Percentiles rank a stretch among this genome's conserved stretches.
Evolutionary conservation across 2,329 filamentous ascomycete species (phyloP).

Genomic region (Lachnellula willkommii): DNA sequence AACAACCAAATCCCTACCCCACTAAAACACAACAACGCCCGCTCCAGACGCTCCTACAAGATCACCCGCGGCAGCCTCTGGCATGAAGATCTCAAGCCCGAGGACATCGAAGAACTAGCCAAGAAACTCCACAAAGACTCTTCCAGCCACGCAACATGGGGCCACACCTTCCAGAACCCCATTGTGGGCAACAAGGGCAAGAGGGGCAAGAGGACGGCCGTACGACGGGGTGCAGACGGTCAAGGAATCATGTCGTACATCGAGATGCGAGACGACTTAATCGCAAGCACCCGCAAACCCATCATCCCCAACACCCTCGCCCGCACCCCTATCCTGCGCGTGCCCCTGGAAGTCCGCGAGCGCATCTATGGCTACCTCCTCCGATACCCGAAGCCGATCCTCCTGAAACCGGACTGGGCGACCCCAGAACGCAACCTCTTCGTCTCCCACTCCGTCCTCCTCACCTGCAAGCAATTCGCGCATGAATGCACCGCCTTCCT

Average conservation of each 20-base stretch:
- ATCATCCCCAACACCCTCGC: constrained; percentile 11
- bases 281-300: background rate
- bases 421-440: constrained; percentile 13
- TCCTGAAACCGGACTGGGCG: constrained; percentile 22
- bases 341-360: constrained; percentile 25
- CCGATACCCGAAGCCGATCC: constrained; percentile 17
- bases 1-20: background rate
- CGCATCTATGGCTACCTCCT: constrained; percentile 23
- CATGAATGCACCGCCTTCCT: constrained; percentile 21
- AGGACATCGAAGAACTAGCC: background rate
- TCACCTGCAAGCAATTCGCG: constrained; percentile 23
- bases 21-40: background rate
- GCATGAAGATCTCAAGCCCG: background rate
- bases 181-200: background rate
- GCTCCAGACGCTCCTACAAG: background rate
- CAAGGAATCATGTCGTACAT: background rate
- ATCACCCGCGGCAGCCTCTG: background rate
- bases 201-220: background rate
- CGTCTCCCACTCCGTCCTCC: constrained; percentile 12
- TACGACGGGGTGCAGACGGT: background rate
- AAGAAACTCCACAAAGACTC: background rate
- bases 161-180: background rate
- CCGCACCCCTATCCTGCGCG: constrained; percentile 16
- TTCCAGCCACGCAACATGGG: background rate
- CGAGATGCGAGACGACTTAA: background rate